A percentile compares a stretch with the other conserved stretches of the same genome.
phyloP scores from a whole-genome alignment of 176 grass and related monocot species.

The Lolium perenne region DNA sequence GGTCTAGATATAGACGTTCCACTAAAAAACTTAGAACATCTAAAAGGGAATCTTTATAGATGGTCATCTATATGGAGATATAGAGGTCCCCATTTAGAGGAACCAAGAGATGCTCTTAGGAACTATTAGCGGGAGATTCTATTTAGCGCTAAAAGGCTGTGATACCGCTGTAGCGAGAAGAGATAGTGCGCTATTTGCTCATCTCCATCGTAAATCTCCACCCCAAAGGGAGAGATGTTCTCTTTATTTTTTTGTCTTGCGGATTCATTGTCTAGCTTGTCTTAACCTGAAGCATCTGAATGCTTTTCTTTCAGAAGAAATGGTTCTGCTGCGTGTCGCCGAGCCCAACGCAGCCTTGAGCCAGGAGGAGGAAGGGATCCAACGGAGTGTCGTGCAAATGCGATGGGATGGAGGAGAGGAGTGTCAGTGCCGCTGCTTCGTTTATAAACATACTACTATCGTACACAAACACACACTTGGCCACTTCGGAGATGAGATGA shows the following conservation, averaged over 20 bases:
- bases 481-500: constrained; percentile 34
- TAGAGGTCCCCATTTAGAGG: too few relatives aligned
- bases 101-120: too few relatives aligned
- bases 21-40: too few relatives aligned
- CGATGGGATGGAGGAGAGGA: constrained; percentile 34
- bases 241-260: background rate
- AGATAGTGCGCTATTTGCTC: too few relatives aligned
- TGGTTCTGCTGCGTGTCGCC: constrained; percentile 90
- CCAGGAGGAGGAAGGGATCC: constrained; percentile 1
- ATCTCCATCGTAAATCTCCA: too few relatives aligned
- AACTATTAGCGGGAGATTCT: too few relatives aligned
- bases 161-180: too few relatives aligned
- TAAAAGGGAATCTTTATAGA: too few relatives aligned
- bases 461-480: constrained; percentile 25
- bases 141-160: too few relatives aligned
- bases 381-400: constrained; percentile 1
- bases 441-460: constrained; percentile 43
- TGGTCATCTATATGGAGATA: too few relatives aligned
- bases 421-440: constrained; percentile 36
- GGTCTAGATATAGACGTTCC: too few relatives aligned
- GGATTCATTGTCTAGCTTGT: background rate
- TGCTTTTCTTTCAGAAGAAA: constrained; percentile 67
- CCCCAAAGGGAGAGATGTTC: too few relatives aligned
- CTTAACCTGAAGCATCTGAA: background rate
- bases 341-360: constrained; percentile 77